Base-by-base conservation (phyloP, 2,329 filamentous ascomycete species). In the Fusarium sp. region DNA sequence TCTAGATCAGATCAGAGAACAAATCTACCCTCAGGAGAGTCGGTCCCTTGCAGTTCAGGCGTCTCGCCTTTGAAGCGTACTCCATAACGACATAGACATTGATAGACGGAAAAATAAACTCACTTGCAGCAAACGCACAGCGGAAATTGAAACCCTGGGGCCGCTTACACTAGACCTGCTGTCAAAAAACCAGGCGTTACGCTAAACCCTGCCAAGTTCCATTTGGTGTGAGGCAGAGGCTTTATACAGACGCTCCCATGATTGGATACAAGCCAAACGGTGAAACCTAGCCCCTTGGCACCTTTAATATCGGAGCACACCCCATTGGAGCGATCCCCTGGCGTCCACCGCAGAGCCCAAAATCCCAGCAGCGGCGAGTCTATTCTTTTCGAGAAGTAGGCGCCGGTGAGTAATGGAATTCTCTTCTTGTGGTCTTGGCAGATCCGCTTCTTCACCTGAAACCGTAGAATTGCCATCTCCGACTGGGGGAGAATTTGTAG, bases 221-320 rank as follows among this genome's bases (percentile, higher is more conserved):
- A 62, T 59, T 64, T 27, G 38, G 69, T 74, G 69, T 75, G 71
- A 76, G 73, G 69, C 71, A 73, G 71, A 76, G 73, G 69, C 71
- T 74, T 67, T 53, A 64, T 40, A 49, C 17, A n/a, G 23, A 20
- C 3, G 7, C 23, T 23, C 33, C 15, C 7, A 33, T 64, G 48
- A 75, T 74, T 75, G 73, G 73, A 32, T 27, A 32, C 20, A 6
- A 27, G 13, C 7, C n/a, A 23, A 55, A 46, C 48, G 38, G 44
- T 74, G 71, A 75, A 73, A 75, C 67, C 18, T 41, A 41, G 52
- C 38, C 52, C 35, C 20, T 54, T n/a, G 55, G 27, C 33, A 57
- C 64, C 64, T 73, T 66, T 64, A 70, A 75, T 75, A 71, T 63
- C 67, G 72, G 57, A 59, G 64, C 42, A 50, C 54, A 55, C 42